Conservation (phyloP, 495 filamentous ascomycete genomes). For the Podospora comata region DNA sequence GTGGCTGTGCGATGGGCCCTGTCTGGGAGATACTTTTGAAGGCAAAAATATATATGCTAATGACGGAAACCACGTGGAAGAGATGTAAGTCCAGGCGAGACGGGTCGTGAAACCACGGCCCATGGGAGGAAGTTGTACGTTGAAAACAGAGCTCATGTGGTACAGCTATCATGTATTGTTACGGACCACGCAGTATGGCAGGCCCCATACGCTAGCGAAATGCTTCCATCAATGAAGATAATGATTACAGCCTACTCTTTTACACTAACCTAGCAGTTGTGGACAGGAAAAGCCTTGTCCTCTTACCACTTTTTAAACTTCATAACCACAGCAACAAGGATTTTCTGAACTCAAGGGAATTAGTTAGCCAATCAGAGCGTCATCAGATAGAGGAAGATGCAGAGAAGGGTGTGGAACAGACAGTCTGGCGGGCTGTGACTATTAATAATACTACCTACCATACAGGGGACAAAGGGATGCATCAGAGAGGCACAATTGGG, state of each 20-base stretch:
- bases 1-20: conserved; percentile 14
- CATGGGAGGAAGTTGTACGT: not conserved
- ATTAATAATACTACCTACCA: not conserved
- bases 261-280: too few species aligned
- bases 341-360: not conserved
- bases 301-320: not conserved
- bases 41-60: not conserved
- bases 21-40: not conserved
- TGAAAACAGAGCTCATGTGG: not conserved
- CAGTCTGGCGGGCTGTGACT: not conserved
- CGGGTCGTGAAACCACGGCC: too few species aligned
- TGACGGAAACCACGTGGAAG: not conserved
- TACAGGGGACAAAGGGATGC: not conserved
- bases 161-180: not conserved
- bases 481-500: not conserved
- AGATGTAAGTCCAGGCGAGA: not conserved
- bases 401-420: not conserved
- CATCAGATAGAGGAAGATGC: not conserved
- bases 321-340: not conserved
- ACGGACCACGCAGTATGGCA: too few species aligned
- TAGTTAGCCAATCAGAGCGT: not conserved
- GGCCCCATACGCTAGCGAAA: not conserved
- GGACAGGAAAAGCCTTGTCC: too few species aligned
- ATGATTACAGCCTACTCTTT: not conserved
- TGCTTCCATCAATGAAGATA: not conserved